These are phyloP conservation scores for Casaregolazyma lundiana DNA, from an alignment of 1,139 yeast genomes.

Conservation along the genomic window DNA sequence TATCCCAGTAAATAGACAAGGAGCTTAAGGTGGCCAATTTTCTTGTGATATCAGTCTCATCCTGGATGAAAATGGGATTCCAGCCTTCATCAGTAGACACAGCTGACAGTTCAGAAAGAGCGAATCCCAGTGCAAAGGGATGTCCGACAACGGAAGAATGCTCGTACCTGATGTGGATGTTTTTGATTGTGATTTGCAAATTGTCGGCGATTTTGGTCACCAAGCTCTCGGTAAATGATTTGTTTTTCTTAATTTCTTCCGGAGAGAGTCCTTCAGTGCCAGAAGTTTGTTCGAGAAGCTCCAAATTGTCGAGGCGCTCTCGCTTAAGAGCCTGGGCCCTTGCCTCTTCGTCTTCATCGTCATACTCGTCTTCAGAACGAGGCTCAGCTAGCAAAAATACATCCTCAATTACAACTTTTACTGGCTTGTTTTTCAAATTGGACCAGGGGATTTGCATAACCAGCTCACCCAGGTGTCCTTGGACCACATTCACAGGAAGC, in stretches of 20 bases:
- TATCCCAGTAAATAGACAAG: constrained; percentile 81
- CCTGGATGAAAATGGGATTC: constrained; percentile 80
- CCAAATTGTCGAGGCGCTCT: constrained; percentile 65
- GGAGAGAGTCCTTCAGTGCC: constrained; percentile 34
- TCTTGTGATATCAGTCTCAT: constrained; percentile 62
- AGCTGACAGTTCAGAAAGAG: constrained; percentile 83
- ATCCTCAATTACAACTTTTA: constrained; percentile 82
- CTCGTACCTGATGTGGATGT: constrained; percentile 89
- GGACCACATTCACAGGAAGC: constrained; percentile 82
- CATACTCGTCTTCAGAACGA: constrained; percentile 45
- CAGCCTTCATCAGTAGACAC: constrained; percentile 82
- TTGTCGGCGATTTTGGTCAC: constrained; percentile 90
- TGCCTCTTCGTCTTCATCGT: constrained; percentile 60
- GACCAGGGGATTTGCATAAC: constrained; percentile 97
- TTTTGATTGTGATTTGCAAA: constrained; percentile 85
- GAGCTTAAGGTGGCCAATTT: constrained; percentile 74
- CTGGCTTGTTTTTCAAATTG: constrained; percentile 87
- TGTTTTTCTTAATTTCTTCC: constrained; percentile 54
- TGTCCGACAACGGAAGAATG: constrained; percentile 52
- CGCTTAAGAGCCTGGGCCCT: constrained; percentile 64
- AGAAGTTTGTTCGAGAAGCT: constrained; percentile 39
- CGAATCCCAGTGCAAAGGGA: constrained; percentile 81
- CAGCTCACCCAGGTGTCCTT: constrained; percentile 87
- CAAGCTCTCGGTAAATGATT: constrained; percentile 80
- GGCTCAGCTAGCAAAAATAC: constrained; percentile 82